A percentile compares a stretch with the other conserved stretches of the same genome.
phyloP scores from a whole-genome alignment of 208 protist genomes.

The Crithidia thermophila region DNA sequence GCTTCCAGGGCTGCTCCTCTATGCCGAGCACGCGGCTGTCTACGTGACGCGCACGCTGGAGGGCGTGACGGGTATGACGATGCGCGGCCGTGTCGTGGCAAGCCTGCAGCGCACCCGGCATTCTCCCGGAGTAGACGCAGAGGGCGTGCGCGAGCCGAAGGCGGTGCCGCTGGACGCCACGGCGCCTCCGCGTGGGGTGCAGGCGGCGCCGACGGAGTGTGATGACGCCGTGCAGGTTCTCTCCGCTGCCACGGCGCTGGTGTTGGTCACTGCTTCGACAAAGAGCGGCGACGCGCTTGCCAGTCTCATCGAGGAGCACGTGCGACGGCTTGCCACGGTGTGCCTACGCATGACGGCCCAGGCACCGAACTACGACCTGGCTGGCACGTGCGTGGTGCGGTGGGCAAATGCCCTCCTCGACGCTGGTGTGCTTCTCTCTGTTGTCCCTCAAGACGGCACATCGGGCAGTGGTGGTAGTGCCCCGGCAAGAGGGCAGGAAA shows the following conservation, averaged over 20 bases:
- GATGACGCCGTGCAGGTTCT: slow-evolving; percentile 38
- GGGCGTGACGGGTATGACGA: slow-evolving; percentile 11
- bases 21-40: slow-evolving; percentile 22
- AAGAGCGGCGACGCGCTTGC: neutral
- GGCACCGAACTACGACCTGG: slow-evolving; percentile 63
- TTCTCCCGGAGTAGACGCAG: neutral
- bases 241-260: slow-evolving; percentile 22
- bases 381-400: slow-evolving; percentile 22
- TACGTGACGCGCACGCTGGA: slow-evolving; percentile 25
- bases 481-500: neutral
- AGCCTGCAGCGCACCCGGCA: slow-evolving; percentile 2
- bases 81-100: slow-evolving; percentile 14
- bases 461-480: neutral
- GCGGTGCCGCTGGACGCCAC: slow-evolving; percentile 40
- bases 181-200: slow-evolving; percentile 42
- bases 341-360: slow-evolving; percentile 40
- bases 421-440: neutral
- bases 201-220: slow-evolving; percentile 41
- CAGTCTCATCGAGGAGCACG: neutral
- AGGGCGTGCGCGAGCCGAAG: slow-evolving; percentile 10
- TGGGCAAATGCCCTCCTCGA: slow-evolving; percentile 35
- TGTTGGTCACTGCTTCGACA: neutral
- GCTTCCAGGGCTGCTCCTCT: slow-evolving; percentile 3
- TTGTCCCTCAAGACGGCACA: neutral
- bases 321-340: slow-evolving; percentile 19